Conservation (phyloP, 108 stramenopile genomes). For the Cyclotella atomus region DNA sequence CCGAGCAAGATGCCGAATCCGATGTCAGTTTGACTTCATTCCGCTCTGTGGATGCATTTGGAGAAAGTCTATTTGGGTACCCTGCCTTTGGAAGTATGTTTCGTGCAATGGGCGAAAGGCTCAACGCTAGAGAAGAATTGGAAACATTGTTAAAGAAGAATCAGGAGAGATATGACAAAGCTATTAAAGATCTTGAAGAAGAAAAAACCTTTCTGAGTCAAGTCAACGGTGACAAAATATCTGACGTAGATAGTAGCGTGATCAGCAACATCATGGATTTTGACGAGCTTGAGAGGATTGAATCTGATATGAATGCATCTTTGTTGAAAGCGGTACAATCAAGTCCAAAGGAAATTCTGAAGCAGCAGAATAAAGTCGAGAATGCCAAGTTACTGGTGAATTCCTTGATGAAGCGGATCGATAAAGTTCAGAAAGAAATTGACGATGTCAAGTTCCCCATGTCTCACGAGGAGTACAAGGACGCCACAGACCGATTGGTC, state of each 20-base stretch:
- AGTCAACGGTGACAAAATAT: not conserved
- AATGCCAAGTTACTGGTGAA: slow-evolving; percentile 3
- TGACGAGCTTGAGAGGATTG: not conserved
- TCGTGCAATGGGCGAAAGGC: slow-evolving; percentile 30
- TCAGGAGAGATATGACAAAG: not conserved
- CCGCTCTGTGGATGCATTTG: slow-evolving; percentile 28
- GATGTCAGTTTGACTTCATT: not conserved
- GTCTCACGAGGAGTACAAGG: slow-evolving; percentile 45
- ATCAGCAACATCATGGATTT: not conserved
- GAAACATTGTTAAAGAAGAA: not conserved
- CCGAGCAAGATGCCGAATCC: slow-evolving; percentile 19
- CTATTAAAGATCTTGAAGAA: not conserved
- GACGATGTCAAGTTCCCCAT: slow-evolving; percentile 21
- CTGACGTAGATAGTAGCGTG: not conserved
- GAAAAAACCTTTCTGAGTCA: not conserved
- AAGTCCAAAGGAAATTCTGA: not conserved
- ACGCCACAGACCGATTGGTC: slow-evolving; percentile 16
- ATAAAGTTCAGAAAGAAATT: slow-evolving; percentile 3
- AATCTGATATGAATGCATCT: not conserved
- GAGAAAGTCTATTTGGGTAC: slow-evolving; percentile 53
- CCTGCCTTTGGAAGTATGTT: slow-evolving; percentile 39
- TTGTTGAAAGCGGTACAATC: no score
- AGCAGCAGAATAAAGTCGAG: slow-evolving; percentile 27
- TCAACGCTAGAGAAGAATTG: slow-evolving; percentile 15
- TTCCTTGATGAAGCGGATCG: not conserved